Evolutionary conservation across 441 rosid species (phyloP), one percentile per base, ranked within the genome.

Genomic region (Macaranga tanarius): DNA sequence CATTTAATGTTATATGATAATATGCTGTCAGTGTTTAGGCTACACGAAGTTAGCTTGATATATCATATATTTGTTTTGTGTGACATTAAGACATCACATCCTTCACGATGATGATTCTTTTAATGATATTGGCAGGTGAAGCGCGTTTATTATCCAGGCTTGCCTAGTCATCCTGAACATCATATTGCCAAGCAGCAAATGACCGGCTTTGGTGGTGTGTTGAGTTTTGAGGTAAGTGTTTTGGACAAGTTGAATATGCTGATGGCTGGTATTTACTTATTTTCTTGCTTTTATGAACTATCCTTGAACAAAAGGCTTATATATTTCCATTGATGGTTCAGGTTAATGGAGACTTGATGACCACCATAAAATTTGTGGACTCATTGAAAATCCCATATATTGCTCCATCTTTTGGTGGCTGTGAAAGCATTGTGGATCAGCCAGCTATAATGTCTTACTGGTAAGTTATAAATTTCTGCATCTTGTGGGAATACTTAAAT

Each of bases 201-300:
- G 99, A 90, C 90, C 62, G 99, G 99, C 78, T 95, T 84, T 82
- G 98, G 98, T 67, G 99, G 99, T 77, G 98, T 95, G 55, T 95
- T 95, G 78, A 95, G 98, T 84, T 93, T 95, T 80, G 99, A 95
- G 99, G 99, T 88, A 75, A 67, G 73, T 65, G 44, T 47, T 72
- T 60, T 8, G 20, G 59, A 42, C 62, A 48, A 62, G 47, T 50
- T 59, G 9, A 63, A 17, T 22, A 12, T 40, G 19, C 10, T 47
- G 8, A 10, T 72, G 71, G 60, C 31, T 68, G 20, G 40, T 25
- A 64, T 31, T 31, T 31, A 31, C 38, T 31, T 31, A 31, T 31
- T 31, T 31, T 31, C 38, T 31, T 31, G 38, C 5, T 31, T 31
- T 31, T 31, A 31, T 31, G 38, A n/a, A 71, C 26, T 23, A 16